Conservation (phyloP, 2,329 filamentous ascomycete genomes). For the Cladosporium sp. region DNA sequence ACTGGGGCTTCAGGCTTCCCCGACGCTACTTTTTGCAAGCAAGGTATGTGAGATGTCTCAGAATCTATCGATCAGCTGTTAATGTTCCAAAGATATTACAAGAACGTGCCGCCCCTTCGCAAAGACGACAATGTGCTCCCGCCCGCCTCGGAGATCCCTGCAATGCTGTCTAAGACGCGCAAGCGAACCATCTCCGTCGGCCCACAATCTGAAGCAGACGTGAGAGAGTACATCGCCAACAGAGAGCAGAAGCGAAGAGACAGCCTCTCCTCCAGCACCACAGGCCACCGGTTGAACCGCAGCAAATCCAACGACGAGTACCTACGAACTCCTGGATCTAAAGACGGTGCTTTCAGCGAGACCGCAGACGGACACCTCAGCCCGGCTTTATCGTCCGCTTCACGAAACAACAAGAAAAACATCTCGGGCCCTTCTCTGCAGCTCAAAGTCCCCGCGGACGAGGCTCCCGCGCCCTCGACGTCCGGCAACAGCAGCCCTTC, state of each 20-base stretch:
- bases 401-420: neutral
- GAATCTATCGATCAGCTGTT: neutral
- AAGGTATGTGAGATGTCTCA: conserved; percentile 46
- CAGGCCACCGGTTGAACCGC: neutral
- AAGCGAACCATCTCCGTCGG: conserved; percentile 82
- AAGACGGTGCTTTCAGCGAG: conserved; percentile 5
- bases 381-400: conserved; percentile 32
- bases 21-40: conserved; percentile 87
- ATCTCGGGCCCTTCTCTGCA: neutral
- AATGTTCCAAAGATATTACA: conserved; percentile 61
- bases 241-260: conserved; percentile 64
- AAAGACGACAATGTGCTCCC: conserved; percentile 85
- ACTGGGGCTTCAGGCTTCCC: conserved; percentile 70
- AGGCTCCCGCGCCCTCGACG: too few relatives aligned
- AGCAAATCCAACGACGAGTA: neutral
- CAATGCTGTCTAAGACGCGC: conserved; percentile 70
- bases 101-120: conserved; percentile 67
- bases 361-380: conserved; percentile 15
- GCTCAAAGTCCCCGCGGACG: neutral
- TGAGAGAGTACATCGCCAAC: conserved; percentile 90
- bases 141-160: conserved; percentile 77
- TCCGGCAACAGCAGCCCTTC: neutral
- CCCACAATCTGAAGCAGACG: conserved; percentile 91
- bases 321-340: neutral
- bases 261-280: conserved; percentile 41